Base-by-base conservation (phyloP, 2,329 filamentous ascomycete genomes). In the Colletotrichum liaoningense region DNA sequence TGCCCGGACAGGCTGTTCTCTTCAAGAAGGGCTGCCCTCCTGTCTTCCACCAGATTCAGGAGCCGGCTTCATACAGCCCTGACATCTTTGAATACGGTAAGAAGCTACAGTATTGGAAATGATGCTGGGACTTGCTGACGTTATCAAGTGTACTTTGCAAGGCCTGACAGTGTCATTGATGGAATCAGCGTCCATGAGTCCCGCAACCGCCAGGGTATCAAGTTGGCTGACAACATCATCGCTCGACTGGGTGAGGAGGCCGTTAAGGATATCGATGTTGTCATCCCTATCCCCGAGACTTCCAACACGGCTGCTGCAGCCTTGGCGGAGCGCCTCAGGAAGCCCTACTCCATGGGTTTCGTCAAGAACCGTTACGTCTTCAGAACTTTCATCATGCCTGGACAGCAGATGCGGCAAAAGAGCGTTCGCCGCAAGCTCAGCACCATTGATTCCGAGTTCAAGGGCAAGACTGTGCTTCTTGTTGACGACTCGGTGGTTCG, bases 401-500 rank as follows among this genome's bases (percentile, higher is more conserved):
- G 93, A 33, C 95, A 98, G 82, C 42, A 91, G 91, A 77, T 89
- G 92, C 22, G 89, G 95, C 4, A 91, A 97, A 79, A 96, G 84
- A 93, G 94, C 77, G 95, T 98, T 11, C 92, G 96, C 4, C 91
- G 95, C 62, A 98, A 98, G 85, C 88, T 98, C 52, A 96, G 94
- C 74, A 91, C 95, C 24, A 97, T 98, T 83, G 90, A 92, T 30
- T 91, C 92, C 49, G 95, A 98, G 80, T 98, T 98, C 83, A 87
- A 92, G 70, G 94, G 90, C 76, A 92, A 93, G 78, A 93, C 92
- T 72, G 93, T 98, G 8, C 87, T 95, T 12, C 86, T 98, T 0
- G 94, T 98, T 1, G 96, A 98, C 77, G 96, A 98, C 83, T 94
- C 92, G 77, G 95, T 98, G 72, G 95, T 98, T 5, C 90, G 95